Conservation (phyloP, 208 protist species). For the Acanthamoeba royreba region DNA sequence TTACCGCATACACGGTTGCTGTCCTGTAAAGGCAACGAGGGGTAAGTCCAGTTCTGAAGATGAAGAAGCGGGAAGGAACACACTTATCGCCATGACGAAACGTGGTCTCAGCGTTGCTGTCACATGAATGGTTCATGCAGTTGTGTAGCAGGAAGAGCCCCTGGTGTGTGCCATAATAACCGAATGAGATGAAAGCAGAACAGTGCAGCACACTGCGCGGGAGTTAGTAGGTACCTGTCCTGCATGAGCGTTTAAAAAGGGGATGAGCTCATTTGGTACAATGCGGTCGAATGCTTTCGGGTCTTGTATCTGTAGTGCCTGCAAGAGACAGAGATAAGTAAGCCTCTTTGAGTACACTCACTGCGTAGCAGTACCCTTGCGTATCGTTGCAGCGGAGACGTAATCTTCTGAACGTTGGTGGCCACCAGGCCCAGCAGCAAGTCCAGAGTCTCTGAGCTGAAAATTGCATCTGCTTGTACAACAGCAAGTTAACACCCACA, state of each 20-base stretch:
- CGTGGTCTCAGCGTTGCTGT: neutral
- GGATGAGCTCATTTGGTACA: neutral
- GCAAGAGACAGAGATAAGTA: neutral
- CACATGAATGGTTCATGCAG: neutral
- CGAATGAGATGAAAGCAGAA: too few species aligned
- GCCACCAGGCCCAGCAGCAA: neutral
- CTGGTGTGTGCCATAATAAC: neutral
- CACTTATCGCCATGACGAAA: neutral
- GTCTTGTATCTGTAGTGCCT: neutral
- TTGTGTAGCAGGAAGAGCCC: neutral
- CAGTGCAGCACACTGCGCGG: neutral
- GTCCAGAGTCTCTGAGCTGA: neutral
- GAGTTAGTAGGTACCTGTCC: neutral
- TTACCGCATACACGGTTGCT: neutral
- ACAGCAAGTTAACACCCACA: neutral
- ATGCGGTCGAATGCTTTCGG: neutral
- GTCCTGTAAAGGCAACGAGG: neutral
- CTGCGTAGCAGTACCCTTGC: neutral
- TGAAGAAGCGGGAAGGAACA: neutral
- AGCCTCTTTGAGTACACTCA: neutral
- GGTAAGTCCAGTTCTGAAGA: neutral
- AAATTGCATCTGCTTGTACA: neutral
- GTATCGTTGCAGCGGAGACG: neutral
- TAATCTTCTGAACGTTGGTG: neutral
- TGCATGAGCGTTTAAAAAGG: neutral